These are phyloP conservation scores for Anthoceros angustus DNA, from an alignment of 225 moss, liverwort and hornwort species.

Conservation along the genomic window DNA sequence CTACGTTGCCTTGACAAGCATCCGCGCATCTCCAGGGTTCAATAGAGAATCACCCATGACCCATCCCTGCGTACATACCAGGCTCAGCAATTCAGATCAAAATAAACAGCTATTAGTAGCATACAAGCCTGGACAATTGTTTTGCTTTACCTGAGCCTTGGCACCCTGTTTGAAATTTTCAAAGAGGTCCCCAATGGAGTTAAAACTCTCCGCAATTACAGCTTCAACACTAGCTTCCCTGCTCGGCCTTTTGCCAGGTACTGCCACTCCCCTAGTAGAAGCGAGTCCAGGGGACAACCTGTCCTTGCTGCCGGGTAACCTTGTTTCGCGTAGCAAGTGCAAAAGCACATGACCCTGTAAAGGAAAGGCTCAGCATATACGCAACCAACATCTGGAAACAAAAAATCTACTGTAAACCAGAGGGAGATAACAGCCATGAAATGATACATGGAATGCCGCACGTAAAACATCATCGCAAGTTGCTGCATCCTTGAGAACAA, in stretches of 20 bases:
- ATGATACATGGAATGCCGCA: constrained; percentile 71
- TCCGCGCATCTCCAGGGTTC: constrained; percentile 65
- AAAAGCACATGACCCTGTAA: constrained; percentile 74
- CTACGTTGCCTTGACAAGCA: constrained; percentile 9
- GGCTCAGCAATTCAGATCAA: neutral
- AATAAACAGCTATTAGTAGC: neutral
- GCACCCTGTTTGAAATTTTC: neutral
- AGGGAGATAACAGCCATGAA: neutral
- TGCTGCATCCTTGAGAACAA: constrained; percentile 76
- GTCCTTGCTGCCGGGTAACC: constrained; percentile 4
- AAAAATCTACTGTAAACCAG: neutral
- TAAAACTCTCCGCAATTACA: neutral
- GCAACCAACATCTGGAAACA: neutral
- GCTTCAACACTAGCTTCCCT: neutral
- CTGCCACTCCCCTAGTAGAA: constrained; percentile 6
- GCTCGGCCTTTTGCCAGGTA: neutral
- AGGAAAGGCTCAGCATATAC: neutral
- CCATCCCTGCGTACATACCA: constrained; percentile 45
- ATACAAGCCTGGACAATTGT: neutral
- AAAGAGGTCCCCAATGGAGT: neutral
- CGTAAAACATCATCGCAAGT: constrained; percentile 82
- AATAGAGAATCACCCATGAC: constrained; percentile 65
- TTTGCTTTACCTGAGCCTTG: neutral
- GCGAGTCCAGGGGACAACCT: constrained; percentile 5
- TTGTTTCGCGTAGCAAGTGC: constrained; percentile 38